phyloP scores from a whole-genome alignment of 2,329 filamentous ascomycete genomes.

The Colletotrichum horii region DNA sequence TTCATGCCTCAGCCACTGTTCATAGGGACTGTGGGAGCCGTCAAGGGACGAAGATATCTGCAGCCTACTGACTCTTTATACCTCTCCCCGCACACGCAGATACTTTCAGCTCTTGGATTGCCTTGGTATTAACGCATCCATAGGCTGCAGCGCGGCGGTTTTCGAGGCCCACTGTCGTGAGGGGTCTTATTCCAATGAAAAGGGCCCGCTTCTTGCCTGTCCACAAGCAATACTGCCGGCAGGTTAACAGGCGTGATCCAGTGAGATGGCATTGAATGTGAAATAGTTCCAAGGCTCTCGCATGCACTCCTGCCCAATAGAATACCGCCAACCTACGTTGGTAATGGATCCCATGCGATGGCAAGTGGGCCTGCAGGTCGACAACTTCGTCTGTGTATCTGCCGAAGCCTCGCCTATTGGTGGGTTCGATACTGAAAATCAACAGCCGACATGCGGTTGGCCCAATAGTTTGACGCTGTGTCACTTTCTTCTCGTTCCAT shows the following conservation, averaged over 20 bases:
- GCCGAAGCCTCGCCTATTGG: background rate
- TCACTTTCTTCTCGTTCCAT: background rate
- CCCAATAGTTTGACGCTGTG: background rate
- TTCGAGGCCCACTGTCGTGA: background rate
- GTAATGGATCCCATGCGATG: background rate
- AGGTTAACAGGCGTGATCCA: background rate
- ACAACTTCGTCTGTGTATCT: background rate
- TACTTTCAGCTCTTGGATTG: accelerated
- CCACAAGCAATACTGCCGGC: accelerated
- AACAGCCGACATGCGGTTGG: background rate
- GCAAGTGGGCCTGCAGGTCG: background rate
- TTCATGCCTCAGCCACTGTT: background rate
- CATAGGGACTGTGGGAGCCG: accelerated
- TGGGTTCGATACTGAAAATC: background rate
- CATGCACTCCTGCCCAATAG: background rate
- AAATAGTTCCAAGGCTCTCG: background rate
- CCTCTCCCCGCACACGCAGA: accelerated
- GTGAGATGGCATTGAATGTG: background rate
- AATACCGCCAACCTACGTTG: background rate
- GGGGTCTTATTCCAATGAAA: background rate
- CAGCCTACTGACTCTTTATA: accelerated
- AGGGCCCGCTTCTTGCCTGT: accelerated
- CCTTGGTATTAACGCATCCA: background rate
- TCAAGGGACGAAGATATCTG: background rate
- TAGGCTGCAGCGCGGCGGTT: background rate